Evolutionary conservation across 495 filamentous ascomycete genomes (phyloP), one percentile per base, ranked within the genome.

Genomic region (Penicillium daleae): DNA sequence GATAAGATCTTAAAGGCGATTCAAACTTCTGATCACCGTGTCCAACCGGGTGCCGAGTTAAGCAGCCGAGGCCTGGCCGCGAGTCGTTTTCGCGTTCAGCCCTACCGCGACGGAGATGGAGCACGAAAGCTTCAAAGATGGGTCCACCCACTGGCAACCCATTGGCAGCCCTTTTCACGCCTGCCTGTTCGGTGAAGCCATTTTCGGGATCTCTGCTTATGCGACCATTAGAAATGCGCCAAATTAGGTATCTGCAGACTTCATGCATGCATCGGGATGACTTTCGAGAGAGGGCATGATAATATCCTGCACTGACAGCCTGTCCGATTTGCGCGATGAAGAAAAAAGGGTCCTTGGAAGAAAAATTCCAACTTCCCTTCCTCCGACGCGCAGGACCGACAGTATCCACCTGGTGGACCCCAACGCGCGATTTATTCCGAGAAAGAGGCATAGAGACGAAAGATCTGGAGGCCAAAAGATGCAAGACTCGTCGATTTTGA

Each of bases 1-100:
- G 66, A 68, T 68, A 65, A 60, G 56, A 67, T 67, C n/a, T 53
- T 19, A 24, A 3, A n/a, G 27, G n/a, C 19, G 33, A 27, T 44
- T 22, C 8, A 57, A 13, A 19, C 54, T 17, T 57, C 35, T 17
- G 6, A 7, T 44, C 15, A 0, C 15, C 4, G 13, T 4, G 15
- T 15, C 35, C n/a, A n/a, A n/a, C n/a, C 35, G 13, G 35, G 13
- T 39, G 35, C 35, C 35, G 35, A 39, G 35, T 2, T 12, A 12
- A 12, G 13, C 35, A 15, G 35, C 35, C 9, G 10, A 27, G 54
- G 35, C 13, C 29, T 48, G 49, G 21, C 19, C 15, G 2, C 39
- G 21, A 26, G 22, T 48, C 22, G 22, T 19, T 22, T 15, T 49
- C 31, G 31, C 19, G 39, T 48, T 65, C 57, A 65, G 62, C 62